A percentile compares a stretch with the other conserved stretches of the same genome.
Conservation (phyloP, 1,284 basidiomycete genomes). For the Sporisorium scitamineum region DNA sequence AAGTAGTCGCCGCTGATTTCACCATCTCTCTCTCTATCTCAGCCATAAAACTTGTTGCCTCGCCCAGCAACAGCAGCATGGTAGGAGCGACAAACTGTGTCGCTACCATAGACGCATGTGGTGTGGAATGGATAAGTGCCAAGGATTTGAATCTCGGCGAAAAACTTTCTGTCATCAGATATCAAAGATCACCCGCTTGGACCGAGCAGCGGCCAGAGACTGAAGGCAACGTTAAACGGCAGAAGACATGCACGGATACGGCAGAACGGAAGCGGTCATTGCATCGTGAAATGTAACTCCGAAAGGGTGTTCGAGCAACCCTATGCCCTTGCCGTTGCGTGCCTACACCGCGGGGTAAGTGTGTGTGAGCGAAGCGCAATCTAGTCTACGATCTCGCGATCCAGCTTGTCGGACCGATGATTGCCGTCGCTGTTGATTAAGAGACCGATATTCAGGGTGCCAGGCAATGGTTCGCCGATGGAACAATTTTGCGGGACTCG, state of each 20-base stretch:
- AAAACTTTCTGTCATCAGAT: not conserved
- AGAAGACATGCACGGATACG: not conserved
- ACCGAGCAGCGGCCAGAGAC: constrained; percentile 1
- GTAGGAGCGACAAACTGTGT: not conserved
- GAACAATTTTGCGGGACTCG: not conserved
- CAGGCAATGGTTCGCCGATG: not conserved
- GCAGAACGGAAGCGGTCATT: not conserved
- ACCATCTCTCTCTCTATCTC: not conserved
- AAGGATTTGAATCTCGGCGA: constrained; percentile 1
- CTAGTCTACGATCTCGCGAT: not conserved
- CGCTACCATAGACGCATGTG: not conserved
- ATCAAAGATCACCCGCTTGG: not conserved
- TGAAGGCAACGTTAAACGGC: not conserved
- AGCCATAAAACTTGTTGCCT: constrained; percentile 6
- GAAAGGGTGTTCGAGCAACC: not conserved
- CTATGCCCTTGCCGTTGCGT: not conserved
- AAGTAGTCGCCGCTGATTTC: not conserved
- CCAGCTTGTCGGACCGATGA: not conserved
- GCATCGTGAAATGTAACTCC: not conserved
- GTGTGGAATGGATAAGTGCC: not conserved
- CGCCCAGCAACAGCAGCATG: not conserved
- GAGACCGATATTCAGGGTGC: not conserved
- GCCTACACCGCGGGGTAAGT: not conserved
- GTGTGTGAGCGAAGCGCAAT: too few species aligned
- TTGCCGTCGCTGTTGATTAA: not conserved